phyloP scores from a whole-genome alignment of 805 yeast species.

The Starmerella bombi region DNA sequence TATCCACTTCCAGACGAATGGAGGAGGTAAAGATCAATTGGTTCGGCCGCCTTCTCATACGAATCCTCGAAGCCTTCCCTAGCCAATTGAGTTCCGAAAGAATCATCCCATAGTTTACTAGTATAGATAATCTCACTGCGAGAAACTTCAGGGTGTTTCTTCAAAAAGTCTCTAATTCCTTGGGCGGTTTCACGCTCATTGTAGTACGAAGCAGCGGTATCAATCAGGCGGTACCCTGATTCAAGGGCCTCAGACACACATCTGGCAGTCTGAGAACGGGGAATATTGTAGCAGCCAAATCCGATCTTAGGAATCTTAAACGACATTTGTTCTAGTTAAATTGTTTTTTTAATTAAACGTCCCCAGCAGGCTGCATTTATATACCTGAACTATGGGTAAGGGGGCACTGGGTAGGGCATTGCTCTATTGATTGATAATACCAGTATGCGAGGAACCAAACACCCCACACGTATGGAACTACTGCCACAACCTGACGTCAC shows the following conservation, averaged over 20 bases:
- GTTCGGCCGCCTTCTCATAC: conserved; percentile 41
- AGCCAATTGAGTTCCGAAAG: conserved; percentile 47
- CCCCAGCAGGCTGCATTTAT: too few relatives aligned
- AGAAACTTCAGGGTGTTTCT: conserved; percentile 37
- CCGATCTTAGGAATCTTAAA: conserved; percentile 21
- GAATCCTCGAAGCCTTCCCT: conserved; percentile 46
- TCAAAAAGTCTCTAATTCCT: conserved; percentile 43
- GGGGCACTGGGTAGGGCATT: too few relatives aligned
- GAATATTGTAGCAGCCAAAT: conserved; percentile 22
- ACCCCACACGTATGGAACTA: too few relatives aligned
- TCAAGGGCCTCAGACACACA: conserved; percentile 45
- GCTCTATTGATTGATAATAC: too few relatives aligned
- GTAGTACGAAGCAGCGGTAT: conserved; percentile 53
- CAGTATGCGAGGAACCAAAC: too few relatives aligned
- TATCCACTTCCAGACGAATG: conserved; percentile 27
- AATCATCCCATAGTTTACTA: conserved; percentile 60
- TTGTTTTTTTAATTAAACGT: too few relatives aligned
- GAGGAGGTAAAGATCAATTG: conserved; percentile 59
- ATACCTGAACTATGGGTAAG: too few relatives aligned
- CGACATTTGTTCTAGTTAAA: conserved; percentile 2
- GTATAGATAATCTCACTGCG: conserved; percentile 43
- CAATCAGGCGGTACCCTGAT: conserved; percentile 60
- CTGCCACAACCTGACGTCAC: too few relatives aligned
- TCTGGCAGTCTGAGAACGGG: conserved; percentile 19
- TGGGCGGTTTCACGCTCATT: conserved; percentile 51